Conservation (phyloP, 2,329 filamentous ascomycete genomes). For the Talaromyces sp. region DNA sequence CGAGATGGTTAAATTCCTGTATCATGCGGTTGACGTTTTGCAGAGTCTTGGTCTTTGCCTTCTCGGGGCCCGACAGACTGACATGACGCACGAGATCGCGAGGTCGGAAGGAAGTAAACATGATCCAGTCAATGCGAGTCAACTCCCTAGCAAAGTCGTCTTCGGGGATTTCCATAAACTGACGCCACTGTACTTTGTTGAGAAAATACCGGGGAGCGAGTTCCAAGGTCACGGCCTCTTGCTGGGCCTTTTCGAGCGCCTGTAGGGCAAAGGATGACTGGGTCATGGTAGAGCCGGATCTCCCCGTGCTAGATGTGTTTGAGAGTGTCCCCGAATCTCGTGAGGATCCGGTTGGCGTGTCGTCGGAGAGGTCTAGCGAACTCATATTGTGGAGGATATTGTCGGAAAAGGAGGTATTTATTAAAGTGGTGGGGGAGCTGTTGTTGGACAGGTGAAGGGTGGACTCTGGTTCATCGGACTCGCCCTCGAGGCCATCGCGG, state of each 20-base stretch:
- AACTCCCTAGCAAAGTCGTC: slow-evolving; percentile 86
- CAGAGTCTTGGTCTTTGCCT: slow-evolving; percentile 62
- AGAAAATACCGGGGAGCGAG: slow-evolving; percentile 66
- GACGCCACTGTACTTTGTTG: slow-evolving; percentile 82
- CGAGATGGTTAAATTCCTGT: slow-evolving; percentile 81
- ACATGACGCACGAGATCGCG: slow-evolving; percentile 92
- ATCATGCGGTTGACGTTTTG: slow-evolving; percentile 93
- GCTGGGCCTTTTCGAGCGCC: slow-evolving; percentile 67
- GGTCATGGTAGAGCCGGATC: slow-evolving; percentile 34
- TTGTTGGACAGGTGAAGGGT: slow-evolving; percentile 38
- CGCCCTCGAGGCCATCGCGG: slow-evolving; percentile 59
- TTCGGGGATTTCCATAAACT: slow-evolving; percentile 80
- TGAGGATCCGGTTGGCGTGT: slow-evolving; percentile 32
- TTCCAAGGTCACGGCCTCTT: slow-evolving; percentile 67
- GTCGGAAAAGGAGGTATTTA: slow-evolving; percentile 24
- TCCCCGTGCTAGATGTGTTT: slow-evolving; percentile 34
- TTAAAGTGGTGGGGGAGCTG: slow-evolving; percentile 34
- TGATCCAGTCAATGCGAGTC: slow-evolving; percentile 94
- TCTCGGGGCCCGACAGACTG: slow-evolving; percentile 57
- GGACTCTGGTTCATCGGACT: slow-evolving; percentile 35
- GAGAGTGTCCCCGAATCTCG: slow-evolving; percentile 37
- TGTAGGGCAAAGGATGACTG: slow-evolving; percentile 39
- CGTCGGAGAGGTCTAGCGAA: slow-evolving; percentile 35
- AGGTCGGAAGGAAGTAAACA: slow-evolving; percentile 92
- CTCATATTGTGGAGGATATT: slow-evolving; percentile 36